Conservation (phyloP, 2,329 filamentous ascomycete species). For the Colletotrichum sp. region DNA sequence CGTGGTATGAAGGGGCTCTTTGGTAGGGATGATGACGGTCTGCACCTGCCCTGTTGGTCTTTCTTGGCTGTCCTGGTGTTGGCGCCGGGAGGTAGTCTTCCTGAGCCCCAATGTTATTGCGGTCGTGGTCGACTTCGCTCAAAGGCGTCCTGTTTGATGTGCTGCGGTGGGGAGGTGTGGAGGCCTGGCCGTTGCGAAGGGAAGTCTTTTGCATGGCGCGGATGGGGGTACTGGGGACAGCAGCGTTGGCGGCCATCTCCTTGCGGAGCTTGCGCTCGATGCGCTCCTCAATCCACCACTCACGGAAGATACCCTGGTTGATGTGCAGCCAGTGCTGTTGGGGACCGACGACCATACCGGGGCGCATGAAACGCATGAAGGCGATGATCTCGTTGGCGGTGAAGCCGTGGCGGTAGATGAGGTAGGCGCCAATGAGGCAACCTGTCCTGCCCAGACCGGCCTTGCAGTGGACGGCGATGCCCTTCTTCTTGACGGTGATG, state of each 20-base stretch:
- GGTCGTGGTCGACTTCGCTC: conserved; percentile 91
- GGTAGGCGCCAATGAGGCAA: conserved; percentile 94
- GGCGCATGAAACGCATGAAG: conserved; percentile 99
- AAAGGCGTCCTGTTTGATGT: conserved; percentile 81
- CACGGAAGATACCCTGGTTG: conserved; percentile 95
- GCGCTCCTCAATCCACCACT: conserved; percentile 96
- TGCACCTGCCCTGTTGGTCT: conserved; percentile 79
- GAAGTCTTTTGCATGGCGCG: conserved; percentile 66
- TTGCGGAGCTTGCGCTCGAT: conserved; percentile 71
- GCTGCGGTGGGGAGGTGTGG: conserved; percentile 82
- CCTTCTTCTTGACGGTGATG: conserved; percentile 89
- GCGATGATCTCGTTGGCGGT: conserved; percentile 97
- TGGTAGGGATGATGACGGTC: conserved; percentile 79
- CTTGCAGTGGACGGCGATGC: conserved; percentile 98
- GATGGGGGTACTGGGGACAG: conserved; percentile 64
- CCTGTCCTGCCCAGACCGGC: conserved; percentile 94
- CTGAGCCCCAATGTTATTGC: conserved; percentile 69
- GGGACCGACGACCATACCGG: conserved; percentile 97
- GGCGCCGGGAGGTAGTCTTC: conserved; percentile 95
- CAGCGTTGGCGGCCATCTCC: conserved; percentile 58
- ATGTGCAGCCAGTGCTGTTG: conserved; percentile 99
- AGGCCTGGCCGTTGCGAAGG: conserved; percentile 69
- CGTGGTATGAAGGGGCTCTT: conserved; percentile 55
- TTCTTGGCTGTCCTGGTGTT: conserved; percentile 93
- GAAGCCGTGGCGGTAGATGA: conserved; percentile 97